A percentile compares a stretch with the other conserved stretches of the same genome.
Evolutionary conservation across 2,329 filamentous ascomycete species (phyloP).

Genomic region (Monilinia laxa): DNA sequence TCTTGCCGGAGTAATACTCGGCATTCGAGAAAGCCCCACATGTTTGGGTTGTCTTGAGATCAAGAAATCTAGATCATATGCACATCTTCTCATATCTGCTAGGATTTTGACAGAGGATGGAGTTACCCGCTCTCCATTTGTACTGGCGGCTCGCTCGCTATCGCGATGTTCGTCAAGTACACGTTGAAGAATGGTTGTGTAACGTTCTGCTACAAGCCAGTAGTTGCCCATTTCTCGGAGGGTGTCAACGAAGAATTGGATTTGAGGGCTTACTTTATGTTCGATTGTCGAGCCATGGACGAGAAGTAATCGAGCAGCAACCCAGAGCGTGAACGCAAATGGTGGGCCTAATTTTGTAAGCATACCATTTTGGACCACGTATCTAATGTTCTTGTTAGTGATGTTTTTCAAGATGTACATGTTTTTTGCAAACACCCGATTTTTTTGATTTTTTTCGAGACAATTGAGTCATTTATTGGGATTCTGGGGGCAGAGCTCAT

Average conservation of each 20-base stretch:
- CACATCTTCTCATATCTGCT: slow-evolving; percentile 87
- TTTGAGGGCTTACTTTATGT: slow-evolving; percentile 75
- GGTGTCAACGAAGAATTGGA: slow-evolving; percentile 78
- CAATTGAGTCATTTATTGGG: neutral
- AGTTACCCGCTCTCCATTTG: slow-evolving; percentile 69
- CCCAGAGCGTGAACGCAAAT: slow-evolving; percentile 91
- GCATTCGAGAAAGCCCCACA: slow-evolving; percentile 45
- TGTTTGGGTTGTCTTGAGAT: slow-evolving; percentile 68
- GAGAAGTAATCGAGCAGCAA: slow-evolving; percentile 79
- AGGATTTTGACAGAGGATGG: slow-evolving; percentile 83
- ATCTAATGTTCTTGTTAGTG: slow-evolving; percentile 17
- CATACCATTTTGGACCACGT: slow-evolving; percentile 69
- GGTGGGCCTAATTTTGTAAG: slow-evolving; percentile 81
- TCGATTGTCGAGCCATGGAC: slow-evolving; percentile 91
- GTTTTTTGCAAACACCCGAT: neutral
- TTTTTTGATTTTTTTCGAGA: no score
- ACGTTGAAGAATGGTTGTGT: slow-evolving; percentile 74
- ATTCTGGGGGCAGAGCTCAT: neutral
- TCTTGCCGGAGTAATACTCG: slow-evolving; percentile 59
- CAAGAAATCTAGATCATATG: slow-evolving; percentile 85
- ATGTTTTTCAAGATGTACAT: neutral
- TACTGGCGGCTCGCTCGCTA: slow-evolving; percentile 60
- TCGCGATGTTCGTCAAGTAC: slow-evolving; percentile 86
- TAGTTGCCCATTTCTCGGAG: slow-evolving; percentile 76
- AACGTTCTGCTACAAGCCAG: slow-evolving; percentile 84